Evolutionary conservation across 2,329 filamentous ascomycete genomes (phyloP).

Genomic region (Zymoseptoria brevis): DNA sequence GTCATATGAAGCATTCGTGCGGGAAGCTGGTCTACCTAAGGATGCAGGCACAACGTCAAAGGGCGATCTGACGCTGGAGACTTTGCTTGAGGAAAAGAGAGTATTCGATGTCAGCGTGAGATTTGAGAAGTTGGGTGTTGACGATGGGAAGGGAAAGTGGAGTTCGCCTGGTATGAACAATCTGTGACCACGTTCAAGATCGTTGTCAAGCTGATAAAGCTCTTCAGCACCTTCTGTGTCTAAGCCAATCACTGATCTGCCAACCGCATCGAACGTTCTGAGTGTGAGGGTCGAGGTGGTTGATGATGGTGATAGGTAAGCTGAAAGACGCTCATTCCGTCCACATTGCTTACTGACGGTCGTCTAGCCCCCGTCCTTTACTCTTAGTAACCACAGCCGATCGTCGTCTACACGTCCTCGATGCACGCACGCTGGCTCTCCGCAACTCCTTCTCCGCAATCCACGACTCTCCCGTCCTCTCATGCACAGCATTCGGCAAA

Average conservation of each 20-base stretch:
- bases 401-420: conserved; percentile 42
- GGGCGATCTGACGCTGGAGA: conserved; percentile 49
- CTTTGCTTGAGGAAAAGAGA: conserved; percentile 54
- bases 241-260: conserved; percentile 35
- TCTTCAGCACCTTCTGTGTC: conserved; percentile 22
- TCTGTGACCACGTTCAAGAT: not conserved
- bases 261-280: conserved; percentile 47
- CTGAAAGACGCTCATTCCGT: not conserved
- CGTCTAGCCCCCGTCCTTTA: conserved; percentile 12
- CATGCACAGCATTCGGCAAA: conserved; percentile 37
- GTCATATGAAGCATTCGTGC: conserved; percentile 51
- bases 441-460: conserved; percentile 32
- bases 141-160: conserved; percentile 40
- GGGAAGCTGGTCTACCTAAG: conserved; percentile 46
- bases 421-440: conserved; percentile 30
- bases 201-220: not conserved
- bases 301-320: conserved; percentile 1
- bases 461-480: conserved; percentile 49
- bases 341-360: not conserved
- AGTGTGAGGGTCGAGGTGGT: conserved; percentile 31
- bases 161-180: conserved; percentile 36
- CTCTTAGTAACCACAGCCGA: conserved; percentile 42
- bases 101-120: conserved; percentile 47
- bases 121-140: conserved; percentile 48
- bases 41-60: conserved; percentile 40